Percentiles rank a stretch among this genome's conserved stretches.
Conservation (phyloP, 345 rosid species). For the Nasturtium officinale region DNA sequence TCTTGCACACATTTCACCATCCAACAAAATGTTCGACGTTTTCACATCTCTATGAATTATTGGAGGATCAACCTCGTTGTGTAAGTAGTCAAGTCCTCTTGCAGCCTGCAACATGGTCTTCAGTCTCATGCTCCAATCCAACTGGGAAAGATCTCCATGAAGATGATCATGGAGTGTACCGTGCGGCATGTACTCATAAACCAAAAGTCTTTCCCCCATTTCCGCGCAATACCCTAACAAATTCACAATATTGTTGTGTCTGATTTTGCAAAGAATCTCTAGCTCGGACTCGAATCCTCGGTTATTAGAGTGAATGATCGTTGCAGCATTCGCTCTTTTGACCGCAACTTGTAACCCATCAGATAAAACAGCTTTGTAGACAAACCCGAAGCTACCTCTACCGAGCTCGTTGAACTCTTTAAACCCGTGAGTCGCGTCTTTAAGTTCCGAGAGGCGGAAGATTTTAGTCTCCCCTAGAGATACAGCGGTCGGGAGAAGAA, state of each 20-base stretch:
- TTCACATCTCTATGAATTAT: conserved; percentile 72
- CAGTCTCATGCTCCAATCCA: conserved; percentile 76
- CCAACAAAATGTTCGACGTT: conserved; percentile 77
- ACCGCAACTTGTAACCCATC: conserved; percentile 90
- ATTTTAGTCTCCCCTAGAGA: conserved; percentile 73
- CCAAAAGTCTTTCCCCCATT: conserved; percentile 87
- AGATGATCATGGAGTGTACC: conserved; percentile 88
- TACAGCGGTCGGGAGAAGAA: conserved; percentile 42
- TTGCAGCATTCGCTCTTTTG: conserved; percentile 92
- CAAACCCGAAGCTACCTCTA: conserved; percentile 90
- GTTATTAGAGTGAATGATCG: conserved; percentile 79
- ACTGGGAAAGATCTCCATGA: conserved; percentile 73
- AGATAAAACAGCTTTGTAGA: conserved; percentile 77
- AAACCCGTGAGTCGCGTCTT: conserved; percentile 92
- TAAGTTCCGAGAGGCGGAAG: conserved; percentile 79
- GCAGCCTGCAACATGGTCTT: conserved; percentile 79
- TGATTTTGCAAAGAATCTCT: conserved; percentile 69
- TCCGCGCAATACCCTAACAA: conserved; percentile 82
- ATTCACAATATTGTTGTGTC: conserved; percentile 84
- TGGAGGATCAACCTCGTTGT: conserved; percentile 69
- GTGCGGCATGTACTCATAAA: conserved; percentile 86
- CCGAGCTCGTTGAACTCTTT: conserved; percentile 92
- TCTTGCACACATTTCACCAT: conserved; percentile 78
- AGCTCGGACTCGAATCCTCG: conserved; percentile 84
- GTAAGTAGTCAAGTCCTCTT: conserved; percentile 83